Evolutionary conservation across 805 yeast species (phyloP), one percentile per base, ranked within the genome.

Genomic region (Aciculoconidium aculeatum): DNA sequence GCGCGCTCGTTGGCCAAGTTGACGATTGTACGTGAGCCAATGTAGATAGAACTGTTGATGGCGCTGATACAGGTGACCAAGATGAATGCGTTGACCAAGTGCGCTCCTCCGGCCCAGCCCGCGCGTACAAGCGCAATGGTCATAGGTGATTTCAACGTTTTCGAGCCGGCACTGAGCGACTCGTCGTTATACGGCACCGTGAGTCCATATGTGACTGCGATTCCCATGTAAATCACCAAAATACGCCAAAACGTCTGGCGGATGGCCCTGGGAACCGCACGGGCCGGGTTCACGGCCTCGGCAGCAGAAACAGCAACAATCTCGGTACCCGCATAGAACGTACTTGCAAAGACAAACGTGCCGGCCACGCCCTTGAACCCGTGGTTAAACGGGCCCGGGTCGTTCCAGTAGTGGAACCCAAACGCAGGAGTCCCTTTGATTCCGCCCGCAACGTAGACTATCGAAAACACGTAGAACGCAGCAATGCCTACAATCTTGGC

Each of bases 21-120:
- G 38, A 79, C 72, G 9, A 80, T 59, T 1, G 85, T 70, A 50
- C 88, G 64, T 3, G 84, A 73, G 7, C 82, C 84, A 50, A 80
- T 67, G 51, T 74, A 80, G 30, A 80, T 73, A 19, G 81, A 72
- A 23, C 81, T 68, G 55, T 80, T 80, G 45, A 79, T 73, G 5
- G 88, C 82, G 17, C 82, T 75, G 23, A 81, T 51, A 43, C 83
- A 73, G 2, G 81, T 77, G 9, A 77, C 47, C 34, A 78, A 55
- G 37, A 80, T 70, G 43, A 81, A 70, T 0, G 85, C 75, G 39
- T 77, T 76, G 40, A 76, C 60, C 37, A 77, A 61, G 43, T 78
- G 71, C 6, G 70, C 61, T 15, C 66, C 68, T 10, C 56, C 58
- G 4, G 31, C 36, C 68, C 68, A 62, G 12, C 68, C 68, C 9